Evolutionary conservation across 768 basidiomycete genomes (phyloP).

Genomic region (Boletus fagicola): DNA sequence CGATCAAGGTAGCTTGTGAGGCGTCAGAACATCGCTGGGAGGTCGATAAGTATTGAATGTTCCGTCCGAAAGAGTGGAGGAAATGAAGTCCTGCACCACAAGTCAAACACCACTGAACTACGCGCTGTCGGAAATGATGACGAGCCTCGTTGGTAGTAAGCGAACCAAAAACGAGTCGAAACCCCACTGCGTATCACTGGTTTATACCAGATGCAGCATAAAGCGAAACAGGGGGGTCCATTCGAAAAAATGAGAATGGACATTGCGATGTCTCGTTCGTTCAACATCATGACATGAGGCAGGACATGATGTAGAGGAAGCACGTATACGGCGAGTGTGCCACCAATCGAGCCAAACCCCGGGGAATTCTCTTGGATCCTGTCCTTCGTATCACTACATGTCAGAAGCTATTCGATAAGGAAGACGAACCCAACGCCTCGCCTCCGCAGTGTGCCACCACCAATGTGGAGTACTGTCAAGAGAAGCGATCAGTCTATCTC

Average conservation of each 20-base stretch:
- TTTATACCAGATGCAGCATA: background rate
- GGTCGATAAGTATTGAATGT: constrained; percentile 12
- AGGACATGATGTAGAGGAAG: background rate
- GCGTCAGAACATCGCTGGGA: background rate
- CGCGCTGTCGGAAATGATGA: background rate
- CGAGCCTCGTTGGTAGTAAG: background rate
- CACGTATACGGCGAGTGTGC: background rate
- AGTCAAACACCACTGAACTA: background rate
- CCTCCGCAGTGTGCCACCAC: background rate
- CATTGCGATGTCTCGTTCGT: background rate
- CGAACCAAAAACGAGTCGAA: background rate
- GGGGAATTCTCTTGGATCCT: background rate
- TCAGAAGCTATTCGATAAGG: background rate
- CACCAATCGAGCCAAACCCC: background rate
- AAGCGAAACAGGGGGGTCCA: background rate
- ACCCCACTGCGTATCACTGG: background rate
- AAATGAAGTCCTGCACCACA: background rate
- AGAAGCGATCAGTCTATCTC: background rate
- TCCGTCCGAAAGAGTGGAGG: constrained; percentile 3
- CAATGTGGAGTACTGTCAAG: background rate
- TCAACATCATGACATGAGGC: background rate
- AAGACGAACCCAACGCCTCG: background rate
- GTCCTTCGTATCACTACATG: background rate
- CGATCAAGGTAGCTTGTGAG: background rate
- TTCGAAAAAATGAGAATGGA: background rate